Conservation (phyloP, 176 grass and related monocot species). For the Oryza coarctata region DNA sequence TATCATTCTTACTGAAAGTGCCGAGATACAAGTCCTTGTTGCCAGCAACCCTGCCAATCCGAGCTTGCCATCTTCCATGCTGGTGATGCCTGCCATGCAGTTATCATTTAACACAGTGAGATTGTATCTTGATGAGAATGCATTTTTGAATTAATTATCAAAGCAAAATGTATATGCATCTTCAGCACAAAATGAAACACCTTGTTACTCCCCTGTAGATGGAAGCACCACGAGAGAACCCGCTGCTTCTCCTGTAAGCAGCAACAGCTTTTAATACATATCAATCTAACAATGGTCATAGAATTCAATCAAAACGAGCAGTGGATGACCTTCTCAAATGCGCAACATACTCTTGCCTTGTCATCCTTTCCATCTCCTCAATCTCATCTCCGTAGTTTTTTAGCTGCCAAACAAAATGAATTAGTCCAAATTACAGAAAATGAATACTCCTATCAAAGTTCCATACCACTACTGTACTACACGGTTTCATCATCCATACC, state of each 20-base stretch:
- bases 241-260: slow-evolving; percentile 84
- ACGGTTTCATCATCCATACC: slow-evolving; percentile 39
- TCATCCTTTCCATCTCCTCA: slow-evolving; percentile 89
- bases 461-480: neutral
- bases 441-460: neutral
- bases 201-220: slow-evolving; percentile 98
- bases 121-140: neutral
- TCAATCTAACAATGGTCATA: neutral
- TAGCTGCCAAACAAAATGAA: slow-evolving; percentile 53
- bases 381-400: slow-evolving; percentile 73
- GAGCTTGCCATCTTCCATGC: slow-evolving; percentile 95
- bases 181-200: slow-evolving; percentile 8
- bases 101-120: neutral
- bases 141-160: neutral
- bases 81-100: slow-evolving; percentile 80
- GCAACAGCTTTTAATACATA: neutral
- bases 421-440: neutral
- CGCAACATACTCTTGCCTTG: slow-evolving; percentile 82
- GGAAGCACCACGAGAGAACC: slow-evolving; percentile 93
- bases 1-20: slow-evolving; percentile 83
- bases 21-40: slow-evolving; percentile 99
- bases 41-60: slow-evolving; percentile 91
- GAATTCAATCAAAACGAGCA: neutral
- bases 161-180: neutral
- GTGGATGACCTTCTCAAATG: slow-evolving; percentile 77